Percentiles rank a stretch among this genome's conserved stretches.
These are phyloP conservation scores for Jatropha curcas DNA, from an alignment of 345 rosid species.

Conservation along the genomic window DNA sequence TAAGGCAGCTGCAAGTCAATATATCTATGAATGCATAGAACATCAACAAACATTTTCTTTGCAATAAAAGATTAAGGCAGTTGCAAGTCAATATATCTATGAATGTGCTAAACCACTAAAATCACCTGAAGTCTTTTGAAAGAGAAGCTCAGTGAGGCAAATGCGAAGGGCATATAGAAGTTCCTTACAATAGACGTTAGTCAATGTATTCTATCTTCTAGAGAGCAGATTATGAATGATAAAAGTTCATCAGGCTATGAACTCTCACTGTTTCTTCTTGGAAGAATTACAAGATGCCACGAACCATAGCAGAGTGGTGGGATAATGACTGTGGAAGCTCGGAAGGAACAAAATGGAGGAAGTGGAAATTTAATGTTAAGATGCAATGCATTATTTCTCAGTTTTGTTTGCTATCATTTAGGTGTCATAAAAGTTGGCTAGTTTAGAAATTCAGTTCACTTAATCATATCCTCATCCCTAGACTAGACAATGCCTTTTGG, in stretches of 20 bases:
- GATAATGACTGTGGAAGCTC: background rate
- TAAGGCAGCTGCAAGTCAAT: background rate
- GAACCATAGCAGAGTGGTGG: background rate
- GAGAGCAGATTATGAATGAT: background rate
- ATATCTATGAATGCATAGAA: background rate
- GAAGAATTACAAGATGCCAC: background rate
- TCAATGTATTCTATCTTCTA: background rate
- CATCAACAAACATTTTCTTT: no score
- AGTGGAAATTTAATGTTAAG: background rate
- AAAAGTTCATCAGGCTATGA: background rate
- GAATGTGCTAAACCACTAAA: background rate
- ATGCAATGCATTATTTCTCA: background rate
- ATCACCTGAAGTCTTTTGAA: background rate
- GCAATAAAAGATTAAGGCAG: no score
- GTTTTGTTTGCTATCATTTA: no score
- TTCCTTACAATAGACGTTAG: background rate
- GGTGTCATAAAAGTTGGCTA: no score
- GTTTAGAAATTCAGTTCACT: no score
- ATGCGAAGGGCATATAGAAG: background rate
- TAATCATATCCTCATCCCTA: no score
- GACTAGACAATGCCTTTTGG: no score
- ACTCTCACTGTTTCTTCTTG: background rate
- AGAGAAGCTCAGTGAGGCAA: background rate
- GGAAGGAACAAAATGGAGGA: background rate
- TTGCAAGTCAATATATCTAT: no score